Evolutionary conservation across 768 basidiomycete species (phyloP).

Genomic region (Asterophora parasitica): DNA sequence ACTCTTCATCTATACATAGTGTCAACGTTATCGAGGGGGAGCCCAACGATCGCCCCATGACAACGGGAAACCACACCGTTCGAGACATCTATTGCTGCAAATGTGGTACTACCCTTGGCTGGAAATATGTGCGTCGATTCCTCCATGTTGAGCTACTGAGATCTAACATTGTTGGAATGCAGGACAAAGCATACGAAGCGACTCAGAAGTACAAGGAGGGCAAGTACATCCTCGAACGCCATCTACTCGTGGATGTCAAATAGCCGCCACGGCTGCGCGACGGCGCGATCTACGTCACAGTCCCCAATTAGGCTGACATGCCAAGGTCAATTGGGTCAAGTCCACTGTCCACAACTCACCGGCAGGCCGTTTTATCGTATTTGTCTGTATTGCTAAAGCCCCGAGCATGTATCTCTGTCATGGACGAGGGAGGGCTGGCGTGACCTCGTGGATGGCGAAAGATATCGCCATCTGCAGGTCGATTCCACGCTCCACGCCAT

Average conservation of each 20-base stretch:
- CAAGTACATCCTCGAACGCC: conserved; percentile 95
- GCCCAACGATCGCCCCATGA: conserved; percentile 91
- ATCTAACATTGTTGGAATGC: conserved; percentile 12
- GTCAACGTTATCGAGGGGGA: conserved; percentile 91
- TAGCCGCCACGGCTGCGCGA: conserved; percentile 26
- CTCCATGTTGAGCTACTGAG: background rate
- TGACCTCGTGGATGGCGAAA: conserved; percentile 6
- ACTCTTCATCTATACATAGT: conserved; percentile 33
- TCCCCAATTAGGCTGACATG: conserved; percentile 1
- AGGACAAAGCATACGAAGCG: conserved; percentile 90
- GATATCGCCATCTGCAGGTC: conserved; percentile 2
- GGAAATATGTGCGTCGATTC: conserved; percentile 88
- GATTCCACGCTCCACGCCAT: conserved; percentile 7
- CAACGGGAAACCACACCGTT: conserved; percentile 93
- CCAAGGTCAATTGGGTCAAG: background rate
- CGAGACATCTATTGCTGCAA: conserved; percentile 94
- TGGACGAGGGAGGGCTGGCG: conserved; percentile 5
- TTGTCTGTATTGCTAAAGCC: conserved; percentile 22
- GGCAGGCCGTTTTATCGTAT: conserved; percentile 15
- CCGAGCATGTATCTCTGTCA: conserved; percentile 1
- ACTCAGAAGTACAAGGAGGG: conserved; percentile 98
- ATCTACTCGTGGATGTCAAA: conserved; percentile 83
- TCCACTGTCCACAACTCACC: background rate
- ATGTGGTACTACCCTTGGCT: conserved; percentile 82
- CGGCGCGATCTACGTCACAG: background rate